Base-by-base conservation (phyloP, 805 yeast species). In the Wickerhamiella australiensis region DNA sequence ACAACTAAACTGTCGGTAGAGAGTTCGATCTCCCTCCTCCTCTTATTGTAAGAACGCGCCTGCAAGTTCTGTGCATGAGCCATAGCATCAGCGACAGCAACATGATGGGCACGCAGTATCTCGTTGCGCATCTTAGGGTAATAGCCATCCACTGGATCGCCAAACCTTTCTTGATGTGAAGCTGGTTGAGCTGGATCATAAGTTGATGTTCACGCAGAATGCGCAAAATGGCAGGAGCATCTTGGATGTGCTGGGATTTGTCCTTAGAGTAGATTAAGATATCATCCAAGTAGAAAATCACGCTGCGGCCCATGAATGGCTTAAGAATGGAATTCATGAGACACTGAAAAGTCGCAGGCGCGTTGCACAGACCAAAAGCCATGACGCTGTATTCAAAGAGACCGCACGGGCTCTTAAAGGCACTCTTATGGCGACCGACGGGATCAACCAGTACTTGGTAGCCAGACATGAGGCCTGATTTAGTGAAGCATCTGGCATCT, bases 271-370 rank as follows among this genome's bases (percentile, higher is more conserved):
- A 43, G 23, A 43, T 43, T 20, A 43, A 13, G 20, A 43, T 43
- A 23, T 43, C 47, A 35, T 43, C 47, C 37, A 43, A 26, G 29
- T 43, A 43, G 9, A 43, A 38, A 13, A 40, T 26, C 12, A 42
- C 46, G 25, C 9, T 13, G 23, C 13, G n/a, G 6, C 18, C 41
- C 5, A 36, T 20, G 23, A 18, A 20, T 3, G 25, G 13, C 33
- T 18, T 5, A 13, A 42, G 25, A n/a, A 42, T 25, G 7, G 9
- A 4, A 29, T 42, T 27, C 36, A 42, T 42, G n/a, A 18, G 9
- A 8, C 46, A 23, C 21, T 42, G 46, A 18, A 42, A 42, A 5
- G 46, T 42, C 4, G 46, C 36, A 18, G 46, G 46, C 11, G 46
- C 46, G 23, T 40, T 40, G 31, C 43, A 25, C 3, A 25, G 31